Evolutionary conservation across 345 rosid genomes (phyloP).

Genomic region (Aegle marmelos): DNA sequence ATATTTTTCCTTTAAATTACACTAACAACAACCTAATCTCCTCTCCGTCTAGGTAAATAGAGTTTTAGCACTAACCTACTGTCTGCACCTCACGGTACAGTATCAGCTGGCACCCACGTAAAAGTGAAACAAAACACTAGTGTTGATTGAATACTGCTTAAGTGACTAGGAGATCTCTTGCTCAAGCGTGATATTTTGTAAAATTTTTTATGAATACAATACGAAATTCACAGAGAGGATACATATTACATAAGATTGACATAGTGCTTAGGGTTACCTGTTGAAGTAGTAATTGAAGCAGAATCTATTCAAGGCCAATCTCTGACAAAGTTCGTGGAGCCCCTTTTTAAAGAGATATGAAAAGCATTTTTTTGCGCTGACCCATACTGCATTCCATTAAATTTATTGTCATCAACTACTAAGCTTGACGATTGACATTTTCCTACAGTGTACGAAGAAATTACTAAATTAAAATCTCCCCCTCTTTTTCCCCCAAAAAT

Average conservation of each 20-base stretch:
- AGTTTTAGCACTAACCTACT: too few species aligned
- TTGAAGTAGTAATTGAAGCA: not conserved
- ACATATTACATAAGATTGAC: constrained; percentile 14
- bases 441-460: not conserved
- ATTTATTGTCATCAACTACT: not conserved
- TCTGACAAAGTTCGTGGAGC: not conserved
- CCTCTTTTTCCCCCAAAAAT: too few species aligned
- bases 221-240: not conserved
- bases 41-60: too few species aligned
- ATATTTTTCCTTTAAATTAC: too few species aligned
- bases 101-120: too few species aligned
- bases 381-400: not conserved
- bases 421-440: not conserved
- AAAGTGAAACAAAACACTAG: too few species aligned
- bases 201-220: not conserved
- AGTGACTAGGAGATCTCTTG: too few species aligned
- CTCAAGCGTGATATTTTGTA: too few species aligned
- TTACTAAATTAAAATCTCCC: not conserved
- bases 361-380: not conserved
- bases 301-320: not conserved
- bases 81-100: too few species aligned
- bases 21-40: too few species aligned
- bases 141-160: too few species aligned
- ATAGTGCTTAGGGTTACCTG: not conserved
- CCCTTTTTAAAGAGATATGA: not conserved